Conservation (phyloP, 2,329 filamentous ascomycete genomes). For the Sporothrix globosa region DNA sequence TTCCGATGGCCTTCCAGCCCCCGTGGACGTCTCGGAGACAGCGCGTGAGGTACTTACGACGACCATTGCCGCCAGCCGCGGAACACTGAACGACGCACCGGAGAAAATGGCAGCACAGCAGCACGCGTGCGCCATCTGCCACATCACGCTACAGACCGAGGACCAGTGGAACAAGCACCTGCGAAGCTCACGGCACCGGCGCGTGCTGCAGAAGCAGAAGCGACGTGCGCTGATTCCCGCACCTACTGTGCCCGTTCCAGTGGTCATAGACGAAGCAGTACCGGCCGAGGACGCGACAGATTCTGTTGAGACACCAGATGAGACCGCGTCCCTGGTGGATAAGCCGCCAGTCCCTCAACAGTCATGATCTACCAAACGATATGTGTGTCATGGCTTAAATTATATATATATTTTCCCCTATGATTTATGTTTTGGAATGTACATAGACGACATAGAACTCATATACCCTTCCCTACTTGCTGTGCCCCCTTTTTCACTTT, state of each 20-base stretch:
- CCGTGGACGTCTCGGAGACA: constrained; percentile 53
- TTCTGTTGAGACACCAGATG: neutral
- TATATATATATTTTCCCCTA: neutral
- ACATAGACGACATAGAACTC: constrained; percentile 15
- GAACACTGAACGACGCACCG: constrained; percentile 47
- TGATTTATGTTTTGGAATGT: neutral
- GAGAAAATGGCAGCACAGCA: constrained; percentile 55
- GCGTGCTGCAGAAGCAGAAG: constrained; percentile 39
- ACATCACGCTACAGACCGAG: constrained; percentile 63
- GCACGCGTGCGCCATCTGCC: constrained; percentile 70
- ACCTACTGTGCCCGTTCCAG: neutral
- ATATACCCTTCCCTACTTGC: constrained; percentile 12
- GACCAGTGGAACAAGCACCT: constrained; percentile 54
- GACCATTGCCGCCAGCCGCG: constrained; percentile 45
- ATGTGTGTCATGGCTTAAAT: neutral
- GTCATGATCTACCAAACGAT: neutral
- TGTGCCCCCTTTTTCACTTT: neutral
- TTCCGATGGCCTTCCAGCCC: constrained; percentile 51
- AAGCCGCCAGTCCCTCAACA: neutral
- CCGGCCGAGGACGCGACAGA: neutral
- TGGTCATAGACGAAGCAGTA: neutral
- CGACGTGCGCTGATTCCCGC: constrained; percentile 40
- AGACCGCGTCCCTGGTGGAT: neutral
- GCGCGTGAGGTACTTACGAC: constrained; percentile 61
- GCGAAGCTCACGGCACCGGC: constrained; percentile 48